phyloP scores from a whole-genome alignment of 2,329 filamentous ascomycete genomes.

The Fusarium sterilihyphosum region DNA sequence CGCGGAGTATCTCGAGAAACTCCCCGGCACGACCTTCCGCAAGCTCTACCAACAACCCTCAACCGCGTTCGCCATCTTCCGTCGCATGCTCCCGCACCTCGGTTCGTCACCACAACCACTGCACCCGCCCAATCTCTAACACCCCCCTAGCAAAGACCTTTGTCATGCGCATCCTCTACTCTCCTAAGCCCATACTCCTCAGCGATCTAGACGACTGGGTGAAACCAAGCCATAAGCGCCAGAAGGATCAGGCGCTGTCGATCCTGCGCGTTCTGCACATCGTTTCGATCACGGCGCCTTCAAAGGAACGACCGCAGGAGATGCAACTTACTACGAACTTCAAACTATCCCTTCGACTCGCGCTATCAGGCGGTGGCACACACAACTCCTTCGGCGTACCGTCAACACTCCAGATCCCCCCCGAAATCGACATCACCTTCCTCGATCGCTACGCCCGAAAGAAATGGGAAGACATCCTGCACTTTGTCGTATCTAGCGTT shows the following conservation, averaged over 20 bases:
- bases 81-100: conserved; percentile 94
- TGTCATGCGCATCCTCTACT: conserved; percentile 95
- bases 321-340: conserved; percentile 86
- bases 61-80: conserved; percentile 93
- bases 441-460: conserved; percentile 86
- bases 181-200: conserved; percentile 81
- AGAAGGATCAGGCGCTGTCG: conserved; percentile 85
- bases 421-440: conserved; percentile 73
- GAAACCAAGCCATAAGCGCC: conserved; percentile 68
- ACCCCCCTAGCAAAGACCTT: conserved; percentile 80
- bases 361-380: conserved; percentile 85
- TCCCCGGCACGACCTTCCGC: conserved; percentile 88
- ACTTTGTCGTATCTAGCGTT: conserved; percentile 89
- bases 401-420: conserved; percentile 70
- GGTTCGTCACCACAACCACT: conserved; percentile 60
- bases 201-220: conserved; percentile 88
- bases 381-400: conserved; percentile 93
- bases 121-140: conserved; percentile 3
- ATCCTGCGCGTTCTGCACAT: conserved; percentile 90
- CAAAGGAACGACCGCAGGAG: conserved; percentile 72
- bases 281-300: conserved; percentile 70
- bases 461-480: conserved; percentile 96
- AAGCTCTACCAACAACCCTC: conserved; percentile 96
- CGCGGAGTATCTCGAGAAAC: conserved; percentile 92
- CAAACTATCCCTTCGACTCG: conserved; percentile 81